Base-by-base conservation (phyloP, 2,329 filamentous ascomycete species). In the Fusarium neocosmosporiellum region DNA sequence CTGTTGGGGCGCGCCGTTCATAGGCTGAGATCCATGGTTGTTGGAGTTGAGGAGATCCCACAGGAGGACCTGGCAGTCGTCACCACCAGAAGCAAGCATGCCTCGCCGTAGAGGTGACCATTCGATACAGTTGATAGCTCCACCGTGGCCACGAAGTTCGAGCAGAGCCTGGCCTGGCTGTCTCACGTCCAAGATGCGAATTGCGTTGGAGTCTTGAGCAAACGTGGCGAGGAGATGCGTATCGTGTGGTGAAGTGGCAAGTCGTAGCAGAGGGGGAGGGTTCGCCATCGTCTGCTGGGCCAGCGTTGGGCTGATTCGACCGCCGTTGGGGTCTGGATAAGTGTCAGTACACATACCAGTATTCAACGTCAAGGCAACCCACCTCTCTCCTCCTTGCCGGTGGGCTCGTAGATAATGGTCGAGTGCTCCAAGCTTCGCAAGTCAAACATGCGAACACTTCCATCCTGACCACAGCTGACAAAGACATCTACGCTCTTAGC, bases 401-500 rank as follows among this genome's bases (percentile, higher is more conserved):
- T 96, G 6, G 96, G 96, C 82, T 99, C 96, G 81, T 99, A 99
- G 73, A 99, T 99, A 81, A 99, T 99, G 59, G 96, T 99, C 74
- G 95, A 98, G 82, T 99, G 96, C 81, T 99, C 96, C 61, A 99
- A 85, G 81, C 96, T 98, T 79, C 96, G 91, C 69, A 99, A 86
- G 82, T 99, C 96, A 83, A 99, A 99, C 96, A 99, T 99, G 77
- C 96, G 91, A 29, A 99, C 96, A 81, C 96, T 98, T 41, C 96
- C 96, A 80, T 99, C 96, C 64, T 97, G 96, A 59, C 96, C 96
- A 81, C 96, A 99, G 81, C 94, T 98, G 34, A 98, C 96, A 81
- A 99, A 99, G 2, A 98, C 95, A 78, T 99, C 96, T n/a, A 98
- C 94, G 77, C 95, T 98, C 76, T 97, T 96, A 57, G 96, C 96